These are phyloP conservation scores for Poteriospumella lacustris DNA, from an alignment of 108 stramenopile genomes.

Conservation along the genomic window DNA sequence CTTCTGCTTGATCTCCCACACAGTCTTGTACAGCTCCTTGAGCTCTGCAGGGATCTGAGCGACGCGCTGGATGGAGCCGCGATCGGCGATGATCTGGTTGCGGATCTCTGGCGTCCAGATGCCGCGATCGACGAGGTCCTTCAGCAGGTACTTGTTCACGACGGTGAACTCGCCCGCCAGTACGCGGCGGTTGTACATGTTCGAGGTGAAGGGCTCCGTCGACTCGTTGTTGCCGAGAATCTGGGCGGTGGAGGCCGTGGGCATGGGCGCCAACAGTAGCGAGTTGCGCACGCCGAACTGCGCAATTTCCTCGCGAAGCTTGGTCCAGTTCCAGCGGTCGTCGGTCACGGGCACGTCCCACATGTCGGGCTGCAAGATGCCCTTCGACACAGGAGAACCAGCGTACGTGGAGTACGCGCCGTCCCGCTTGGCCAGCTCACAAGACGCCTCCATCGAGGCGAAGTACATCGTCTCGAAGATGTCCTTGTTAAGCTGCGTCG, in stretches of 20 bases:
- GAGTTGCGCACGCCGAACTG: conserved; percentile 79
- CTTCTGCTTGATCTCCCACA: conserved; percentile 96
- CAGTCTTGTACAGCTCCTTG: conserved; percentile 91
- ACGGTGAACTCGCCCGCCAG: conserved; percentile 93
- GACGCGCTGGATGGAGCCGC: conserved; percentile 78
- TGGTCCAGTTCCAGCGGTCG: conserved; percentile 76
- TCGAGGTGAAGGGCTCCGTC: conserved; percentile 92
- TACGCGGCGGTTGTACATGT: conserved; percentile 87
- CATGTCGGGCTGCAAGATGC: conserved; percentile 80
- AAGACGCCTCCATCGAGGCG: conserved; percentile 81
- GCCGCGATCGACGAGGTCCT: conserved; percentile 85
- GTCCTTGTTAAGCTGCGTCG: conserved; percentile 75
- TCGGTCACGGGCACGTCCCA: conserved; percentile 69
- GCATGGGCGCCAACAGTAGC: conserved; percentile 92
- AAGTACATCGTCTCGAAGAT: conserved; percentile 95
- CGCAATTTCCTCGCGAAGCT: conserved; percentile 65
- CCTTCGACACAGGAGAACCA: conserved; percentile 81
- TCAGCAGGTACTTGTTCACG: conserved; percentile 87
- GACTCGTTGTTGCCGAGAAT: conserved; percentile 85
- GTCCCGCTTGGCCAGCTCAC: conserved; percentile 74
- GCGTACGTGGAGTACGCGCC: conserved; percentile 79
- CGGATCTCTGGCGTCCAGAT: conserved; percentile 82
- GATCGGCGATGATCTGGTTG: conserved; percentile 85
- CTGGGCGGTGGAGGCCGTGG: conserved; percentile 93
- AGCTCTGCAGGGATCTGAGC: conserved; percentile 62